Evolutionary conservation across 352 stramenopile genomes (phyloP), one percentile per base, ranked within the genome.

Genomic region (Globisporangium acanthophoron): DNA sequence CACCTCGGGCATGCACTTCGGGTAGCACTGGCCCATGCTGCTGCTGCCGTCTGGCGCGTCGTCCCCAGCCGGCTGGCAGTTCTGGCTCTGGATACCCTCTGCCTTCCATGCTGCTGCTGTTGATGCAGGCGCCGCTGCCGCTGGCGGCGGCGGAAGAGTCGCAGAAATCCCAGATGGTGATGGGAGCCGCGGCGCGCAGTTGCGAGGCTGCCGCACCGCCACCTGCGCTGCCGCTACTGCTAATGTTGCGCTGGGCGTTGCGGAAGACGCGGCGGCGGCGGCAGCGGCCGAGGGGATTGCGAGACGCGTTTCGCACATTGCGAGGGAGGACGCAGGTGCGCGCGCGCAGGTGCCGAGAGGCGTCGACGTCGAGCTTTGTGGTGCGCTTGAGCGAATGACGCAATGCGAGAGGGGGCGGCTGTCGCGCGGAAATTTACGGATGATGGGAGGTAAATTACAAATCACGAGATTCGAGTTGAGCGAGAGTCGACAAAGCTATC

Each of bases 1-100:
- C 13, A 20, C 39, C 8, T 52, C 31, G 51, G 35, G 64, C 73
- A 77, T 79, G 45, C 73, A 82, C 27, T 78, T 79, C 39, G 73
- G 67, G 52, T 77, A 82, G 61, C 73, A 82, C 46, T 68, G 47
- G 35, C 66, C 73, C 70, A 76, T 80, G 39, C 37, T 43, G 37
- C 11, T 18, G 37, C 12, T 18, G 37, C 1, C 18, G 37, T 8
- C 24, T 27, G 33, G 5, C 1, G 33, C 18, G 37, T 43, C 37
- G 37, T 4, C 37, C 11, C 24, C 24, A 27, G 45, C 45, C 37
- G 12, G 12, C 37, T 43, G 37, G 37, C 12, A 18, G 37, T 43
- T 43, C 37, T 43, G 37, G 37, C 12, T 43, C 37, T 43, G 37
- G 12, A 12, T 1, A 12, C 12, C 8, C 6, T 8, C 12, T 5